Conservation (phyloP, 805 yeast species). For the Kazachstania martiniae region DNA sequence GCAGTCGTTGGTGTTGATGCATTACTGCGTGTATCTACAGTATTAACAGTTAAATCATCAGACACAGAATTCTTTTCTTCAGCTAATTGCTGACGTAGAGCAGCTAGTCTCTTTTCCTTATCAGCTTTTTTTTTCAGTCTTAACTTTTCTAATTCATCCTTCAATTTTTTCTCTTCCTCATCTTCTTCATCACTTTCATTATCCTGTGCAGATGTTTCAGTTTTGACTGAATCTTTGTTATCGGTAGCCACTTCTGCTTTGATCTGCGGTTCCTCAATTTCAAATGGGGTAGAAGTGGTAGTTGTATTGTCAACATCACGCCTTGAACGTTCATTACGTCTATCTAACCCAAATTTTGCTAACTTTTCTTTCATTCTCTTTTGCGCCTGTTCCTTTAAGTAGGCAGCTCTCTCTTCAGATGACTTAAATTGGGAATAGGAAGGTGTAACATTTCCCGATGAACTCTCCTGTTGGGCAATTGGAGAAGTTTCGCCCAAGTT, state of each 20-base stretch:
- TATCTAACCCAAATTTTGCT: constrained; percentile 65
- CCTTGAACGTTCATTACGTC: constrained; percentile 20
- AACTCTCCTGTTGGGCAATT: neutral
- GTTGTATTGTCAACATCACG: neutral
- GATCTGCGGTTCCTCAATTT: constrained; percentile 3
- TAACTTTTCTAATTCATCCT: constrained; percentile 30
- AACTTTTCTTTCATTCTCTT: constrained; percentile 77
- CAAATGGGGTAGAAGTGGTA: no score
- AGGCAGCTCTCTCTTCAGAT: constrained; percentile 65
- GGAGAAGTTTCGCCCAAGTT: constrained; percentile 1
- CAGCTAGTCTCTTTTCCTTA: constrained; percentile 49
- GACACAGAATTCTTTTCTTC: constrained; percentile 38
- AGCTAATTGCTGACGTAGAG: constrained; percentile 48
- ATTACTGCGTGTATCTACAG: no score
- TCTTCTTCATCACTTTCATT: constrained; percentile 34
- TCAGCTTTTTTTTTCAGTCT: constrained; percentile 44
- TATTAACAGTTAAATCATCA: no score
- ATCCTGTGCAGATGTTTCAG: constrained; percentile 10
- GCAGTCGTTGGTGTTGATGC: neutral
- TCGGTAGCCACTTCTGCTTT: constrained; percentile 2
- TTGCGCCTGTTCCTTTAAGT: constrained; percentile 70
- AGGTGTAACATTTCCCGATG: neutral
- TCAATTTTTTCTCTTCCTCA: constrained; percentile 36
- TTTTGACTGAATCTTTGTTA: constrained; percentile 3
- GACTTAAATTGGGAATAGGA: constrained; percentile 23